phyloP scores from a whole-genome alignment of 1,284 basidiomycete genomes.

The Irpex sp. region DNA sequence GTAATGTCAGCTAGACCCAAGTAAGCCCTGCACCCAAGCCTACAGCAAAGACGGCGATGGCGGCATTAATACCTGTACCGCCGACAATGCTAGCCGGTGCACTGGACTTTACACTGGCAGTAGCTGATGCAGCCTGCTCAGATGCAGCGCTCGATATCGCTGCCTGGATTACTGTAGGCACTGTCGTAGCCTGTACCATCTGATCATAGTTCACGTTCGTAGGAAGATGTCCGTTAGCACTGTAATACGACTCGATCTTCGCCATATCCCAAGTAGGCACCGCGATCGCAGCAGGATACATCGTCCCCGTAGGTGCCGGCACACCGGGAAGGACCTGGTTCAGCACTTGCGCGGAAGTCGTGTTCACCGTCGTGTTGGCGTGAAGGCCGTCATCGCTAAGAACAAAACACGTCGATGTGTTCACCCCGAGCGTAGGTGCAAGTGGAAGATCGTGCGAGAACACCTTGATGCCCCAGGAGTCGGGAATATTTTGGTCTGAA shows the following conservation, averaged over 20 bases:
- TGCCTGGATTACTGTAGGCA: not conserved
- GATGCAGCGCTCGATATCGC: constrained; percentile 3
- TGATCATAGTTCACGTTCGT: constrained; percentile 11
- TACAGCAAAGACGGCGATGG: too few relatives aligned
- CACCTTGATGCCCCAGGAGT: not conserved
- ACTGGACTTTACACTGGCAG: not conserved
- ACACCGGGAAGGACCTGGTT: not conserved
- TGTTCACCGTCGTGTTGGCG: not conserved
- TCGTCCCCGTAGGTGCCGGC: constrained; percentile 7
- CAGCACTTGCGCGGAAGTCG: not conserved
- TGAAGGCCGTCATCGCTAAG: not conserved
- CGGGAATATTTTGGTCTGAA: not conserved
- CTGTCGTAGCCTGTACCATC: constrained; percentile 9
- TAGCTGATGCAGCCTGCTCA: not conserved
- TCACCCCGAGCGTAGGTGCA: constrained; percentile 3
- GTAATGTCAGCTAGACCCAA: too few relatives aligned
- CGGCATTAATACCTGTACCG: too few relatives aligned
- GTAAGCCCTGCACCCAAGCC: too few relatives aligned
- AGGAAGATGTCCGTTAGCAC: constrained; percentile 8
- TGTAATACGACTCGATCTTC: constrained; percentile 11
- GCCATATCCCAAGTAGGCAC: constrained; percentile 9
- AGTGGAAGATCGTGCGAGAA: constrained; percentile 5
- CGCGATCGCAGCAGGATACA: constrained; percentile 4
- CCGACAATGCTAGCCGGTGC: too few relatives aligned
- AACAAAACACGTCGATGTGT: constrained; percentile 5